Percentiles rank a stretch among this genome's conserved stretches.
Evolutionary conservation across 2,329 filamentous ascomycete species (phyloP).

Genomic region (Hortaea sp.): DNA sequence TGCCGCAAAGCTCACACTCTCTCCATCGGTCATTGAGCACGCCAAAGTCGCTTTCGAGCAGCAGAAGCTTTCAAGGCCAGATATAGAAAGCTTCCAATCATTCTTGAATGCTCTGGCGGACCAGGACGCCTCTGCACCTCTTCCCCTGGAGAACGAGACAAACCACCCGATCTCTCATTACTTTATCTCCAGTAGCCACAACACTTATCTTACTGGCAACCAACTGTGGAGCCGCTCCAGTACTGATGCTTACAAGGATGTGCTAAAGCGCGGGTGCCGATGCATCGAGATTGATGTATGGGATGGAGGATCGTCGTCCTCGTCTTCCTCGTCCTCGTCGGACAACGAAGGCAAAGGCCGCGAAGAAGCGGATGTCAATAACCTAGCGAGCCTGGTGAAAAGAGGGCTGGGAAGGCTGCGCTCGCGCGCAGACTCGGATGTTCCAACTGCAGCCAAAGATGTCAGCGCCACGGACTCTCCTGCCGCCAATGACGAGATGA

Average conservation of each 20-base stretch:
- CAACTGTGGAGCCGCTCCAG: constrained; percentile 72
- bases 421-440: constrained; percentile 8
- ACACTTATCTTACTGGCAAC: constrained; percentile 82
- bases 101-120: constrained; percentile 34
- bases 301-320: constrained; percentile 54
- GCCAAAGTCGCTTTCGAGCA: constrained; percentile 15
- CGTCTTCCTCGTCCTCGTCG: constrained; percentile 32
- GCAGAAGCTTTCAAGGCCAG: constrained; percentile 1
- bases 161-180: constrained; percentile 66
- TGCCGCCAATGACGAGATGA: constrained; percentile 5
- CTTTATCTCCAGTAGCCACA: constrained; percentile 90
- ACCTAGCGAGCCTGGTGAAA: constrained; percentile 20
- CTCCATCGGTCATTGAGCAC: constrained; percentile 14
- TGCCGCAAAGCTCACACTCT: constrained; percentile 1
- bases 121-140: constrained; percentile 8
- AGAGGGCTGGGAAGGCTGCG: constrained; percentile 18
- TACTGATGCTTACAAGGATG: constrained; percentile 63
- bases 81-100: constrained; percentile 22
- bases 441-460: background rate
- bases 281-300: constrained; percentile 95
- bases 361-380: constrained; percentile 25
- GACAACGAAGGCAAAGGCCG: constrained; percentile 21
- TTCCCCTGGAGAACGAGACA: constrained; percentile 16
- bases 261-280: constrained; percentile 63
- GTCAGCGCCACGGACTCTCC: background rate